Evolutionary conservation across 257 asterid species (phyloP).

Genomic region (Nemophila menziesii): DNA sequence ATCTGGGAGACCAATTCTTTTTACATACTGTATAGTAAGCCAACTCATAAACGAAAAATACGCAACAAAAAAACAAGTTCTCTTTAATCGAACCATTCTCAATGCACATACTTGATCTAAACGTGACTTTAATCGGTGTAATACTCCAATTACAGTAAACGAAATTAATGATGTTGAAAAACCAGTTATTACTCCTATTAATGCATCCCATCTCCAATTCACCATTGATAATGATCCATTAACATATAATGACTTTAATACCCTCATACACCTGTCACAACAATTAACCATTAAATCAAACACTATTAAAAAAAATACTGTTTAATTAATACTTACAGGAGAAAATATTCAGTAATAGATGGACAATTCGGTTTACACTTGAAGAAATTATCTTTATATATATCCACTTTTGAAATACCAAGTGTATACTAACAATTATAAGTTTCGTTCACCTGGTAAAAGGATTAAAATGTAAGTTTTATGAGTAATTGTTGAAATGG

Average conservation of each 20-base stretch:
- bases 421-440: slow-evolving; percentile 82
- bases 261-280: slow-evolving; percentile 53
- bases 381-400: slow-evolving; percentile 56
- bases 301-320: background rate
- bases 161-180: slow-evolving; percentile 46
- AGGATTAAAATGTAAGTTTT: slow-evolving; percentile 1
- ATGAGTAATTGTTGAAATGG: background rate
- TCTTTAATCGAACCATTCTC: slow-evolving; percentile 32
- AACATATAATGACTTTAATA: slow-evolving; percentile 40
- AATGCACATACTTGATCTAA: slow-evolving; percentile 20
- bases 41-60: slow-evolving; percentile 74
- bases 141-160: slow-evolving; percentile 27
- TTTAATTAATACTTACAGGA: slow-evolving; percentile 70
- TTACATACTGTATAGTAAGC: slow-evolving; percentile 56
- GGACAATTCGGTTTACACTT: slow-evolving; percentile 79
- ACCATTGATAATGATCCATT: slow-evolving; percentile 22
- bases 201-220: slow-evolving; percentile 64
- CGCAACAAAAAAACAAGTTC: slow-evolving; percentile 52
- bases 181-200: slow-evolving; percentile 52
- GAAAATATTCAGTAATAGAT: slow-evolving; percentile 59
- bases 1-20: slow-evolving; percentile 49
- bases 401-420: slow-evolving; percentile 69
- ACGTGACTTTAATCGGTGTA: slow-evolving; percentile 27
- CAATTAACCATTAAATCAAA: background rate
- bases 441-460: slow-evolving; percentile 73